Evolutionary conservation across 2,329 filamentous ascomycete genomes (phyloP).

Genomic region (Scedosporium aurantiacum): DNA sequence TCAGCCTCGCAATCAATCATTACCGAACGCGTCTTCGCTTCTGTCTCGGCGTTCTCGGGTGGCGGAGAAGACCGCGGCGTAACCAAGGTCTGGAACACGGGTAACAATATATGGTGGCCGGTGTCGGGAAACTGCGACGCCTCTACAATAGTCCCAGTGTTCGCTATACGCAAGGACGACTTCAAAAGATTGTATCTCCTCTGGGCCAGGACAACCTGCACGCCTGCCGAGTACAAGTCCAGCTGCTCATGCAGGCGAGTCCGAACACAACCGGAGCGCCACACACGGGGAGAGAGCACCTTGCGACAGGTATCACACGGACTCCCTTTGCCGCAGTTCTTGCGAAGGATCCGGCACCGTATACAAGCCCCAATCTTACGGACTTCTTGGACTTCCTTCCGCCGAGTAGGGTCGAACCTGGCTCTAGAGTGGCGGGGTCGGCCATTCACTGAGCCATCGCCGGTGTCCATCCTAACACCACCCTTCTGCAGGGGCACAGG

Average conservation of each 20-base stretch:
- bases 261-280: constrained; percentile 52
- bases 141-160: constrained; percentile 40
- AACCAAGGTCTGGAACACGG: constrained; percentile 7
- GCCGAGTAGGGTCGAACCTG: constrained; percentile 44
- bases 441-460: constrained; percentile 30
- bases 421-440: constrained; percentile 43
- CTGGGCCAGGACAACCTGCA: constrained; percentile 52
- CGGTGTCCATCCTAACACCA: constrained; percentile 43
- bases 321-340: constrained; percentile 53
- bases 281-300: constrained; percentile 52
- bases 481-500: constrained; percentile 27
- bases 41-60: constrained; percentile 27
- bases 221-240: constrained; percentile 51
- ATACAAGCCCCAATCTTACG: constrained; percentile 56
- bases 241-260: constrained; percentile 51
- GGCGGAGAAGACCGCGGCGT: background rate
- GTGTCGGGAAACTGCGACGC: constrained; percentile 48
- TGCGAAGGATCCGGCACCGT: constrained; percentile 53
- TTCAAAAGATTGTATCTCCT: constrained; percentile 46
- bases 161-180: constrained; percentile 34
- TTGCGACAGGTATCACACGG: constrained; percentile 54
- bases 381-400: constrained; percentile 55
- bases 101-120: constrained; percentile 16
- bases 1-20: constrained; percentile 53
- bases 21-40: constrained; percentile 27